Evolutionary conservation across 2,329 filamentous ascomycete genomes (phyloP).

Genomic region (Juglanconis oblonga): DNA sequence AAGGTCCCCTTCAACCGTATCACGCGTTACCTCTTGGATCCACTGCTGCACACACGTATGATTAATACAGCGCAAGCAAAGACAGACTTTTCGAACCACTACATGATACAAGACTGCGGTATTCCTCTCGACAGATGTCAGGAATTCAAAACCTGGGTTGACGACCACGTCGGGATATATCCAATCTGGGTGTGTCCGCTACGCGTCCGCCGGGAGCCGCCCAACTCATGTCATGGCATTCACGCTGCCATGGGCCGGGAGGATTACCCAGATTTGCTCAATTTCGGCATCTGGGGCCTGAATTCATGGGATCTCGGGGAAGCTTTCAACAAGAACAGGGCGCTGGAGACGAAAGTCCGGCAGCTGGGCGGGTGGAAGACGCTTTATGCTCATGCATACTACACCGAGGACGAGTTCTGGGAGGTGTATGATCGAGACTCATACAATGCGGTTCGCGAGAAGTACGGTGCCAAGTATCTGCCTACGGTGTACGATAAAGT

Average conservation of each 20-base stretch:
- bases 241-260: slow-evolving; percentile 37
- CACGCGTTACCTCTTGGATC: slow-evolving; percentile 60
- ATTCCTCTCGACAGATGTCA: slow-evolving; percentile 41
- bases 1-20: slow-evolving; percentile 61
- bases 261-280: slow-evolving; percentile 39
- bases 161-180: slow-evolving; percentile 44
- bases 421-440: slow-evolving; percentile 55
- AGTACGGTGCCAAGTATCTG: slow-evolving; percentile 57
- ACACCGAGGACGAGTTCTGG: slow-evolving; percentile 68
- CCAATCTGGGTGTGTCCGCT: slow-evolving; percentile 58
- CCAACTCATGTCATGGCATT: slow-evolving; percentile 42
- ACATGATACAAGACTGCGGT: slow-evolving; percentile 64
- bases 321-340: slow-evolving; percentile 54
- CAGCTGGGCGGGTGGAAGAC: slow-evolving; percentile 65
- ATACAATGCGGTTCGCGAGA: slow-evolving; percentile 56
- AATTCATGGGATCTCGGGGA: slow-evolving; percentile 38
- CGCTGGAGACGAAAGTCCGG: slow-evolving; percentile 57
- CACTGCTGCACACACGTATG: slow-evolving; percentile 60
- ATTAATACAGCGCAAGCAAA: slow-evolving; percentile 33
- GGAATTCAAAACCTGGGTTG: slow-evolving; percentile 47
- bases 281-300: slow-evolving; percentile 63
- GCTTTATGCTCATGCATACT: slow-evolving; percentile 68
- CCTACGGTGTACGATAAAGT: slow-evolving; percentile 69
- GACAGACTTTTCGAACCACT: slow-evolving; percentile 41
- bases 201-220: slow-evolving; percentile 38